Evolutionary conservation across 192 early-diverging fungal species (phyloP).

Genomic region (Entomortierella lignicola): DNA sequence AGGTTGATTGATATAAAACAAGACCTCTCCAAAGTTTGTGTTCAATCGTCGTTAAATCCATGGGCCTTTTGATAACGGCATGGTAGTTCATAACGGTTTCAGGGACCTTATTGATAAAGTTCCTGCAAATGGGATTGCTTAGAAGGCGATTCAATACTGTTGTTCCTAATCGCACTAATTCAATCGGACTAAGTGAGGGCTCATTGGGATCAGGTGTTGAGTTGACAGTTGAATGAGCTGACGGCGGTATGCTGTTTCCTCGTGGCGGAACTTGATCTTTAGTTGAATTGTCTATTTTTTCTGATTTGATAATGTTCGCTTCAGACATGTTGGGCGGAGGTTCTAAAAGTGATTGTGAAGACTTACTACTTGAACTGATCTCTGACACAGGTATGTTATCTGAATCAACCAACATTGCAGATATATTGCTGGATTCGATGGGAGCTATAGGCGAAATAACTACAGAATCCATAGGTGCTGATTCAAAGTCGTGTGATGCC

Average conservation of each 20-base stretch:
- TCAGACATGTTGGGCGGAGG: no score
- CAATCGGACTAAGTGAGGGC: constrained; percentile 3
- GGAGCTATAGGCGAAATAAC: neutral
- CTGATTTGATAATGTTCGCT: no score
- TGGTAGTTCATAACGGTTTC: constrained; percentile 52
- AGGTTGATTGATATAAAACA: neutral
- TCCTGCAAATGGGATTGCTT: constrained; percentile 22
- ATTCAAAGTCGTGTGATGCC: neutral
- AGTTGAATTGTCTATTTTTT: neutral
- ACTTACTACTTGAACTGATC: no score
- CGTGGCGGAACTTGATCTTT: neutral
- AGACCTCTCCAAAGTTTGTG: constrained; percentile 56
- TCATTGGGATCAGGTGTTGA: neutral
- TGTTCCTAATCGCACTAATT: constrained; percentile 32
- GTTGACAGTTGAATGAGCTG: neutral
- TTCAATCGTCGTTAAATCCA: constrained; percentile 61
- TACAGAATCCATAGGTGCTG: neutral
- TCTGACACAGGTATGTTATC: no score
- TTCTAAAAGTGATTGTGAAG: no score
- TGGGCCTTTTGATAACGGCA: constrained; percentile 56
- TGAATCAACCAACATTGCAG: no score
- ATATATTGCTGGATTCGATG: neutral
- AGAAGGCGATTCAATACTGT: constrained; percentile 26
- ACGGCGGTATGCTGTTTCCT: neutral
- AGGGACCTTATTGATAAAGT: constrained; percentile 53